Conservation (phyloP, 768 basidiomycete species). For the Boletus rubescentipes region DNA sequence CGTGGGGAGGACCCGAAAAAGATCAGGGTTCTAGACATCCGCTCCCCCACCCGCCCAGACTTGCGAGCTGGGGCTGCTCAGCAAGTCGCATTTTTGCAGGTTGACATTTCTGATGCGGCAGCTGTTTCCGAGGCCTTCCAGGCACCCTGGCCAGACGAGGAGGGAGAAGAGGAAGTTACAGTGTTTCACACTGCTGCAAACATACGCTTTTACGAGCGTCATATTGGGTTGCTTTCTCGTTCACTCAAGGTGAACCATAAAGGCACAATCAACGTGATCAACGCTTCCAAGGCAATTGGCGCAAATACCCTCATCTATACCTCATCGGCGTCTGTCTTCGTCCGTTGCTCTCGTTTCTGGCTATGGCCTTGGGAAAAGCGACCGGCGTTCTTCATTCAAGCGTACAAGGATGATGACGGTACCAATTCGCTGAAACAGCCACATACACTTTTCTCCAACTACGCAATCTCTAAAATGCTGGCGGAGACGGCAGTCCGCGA, state of each 20-base stretch:
- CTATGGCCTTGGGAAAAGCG: slow-evolving; percentile 75
- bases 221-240: slow-evolving; percentile 44
- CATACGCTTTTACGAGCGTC: slow-evolving; percentile 76
- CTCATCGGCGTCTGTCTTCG: slow-evolving; percentile 65
- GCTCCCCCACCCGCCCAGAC: slow-evolving; percentile 56
- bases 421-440: slow-evolving; percentile 49
- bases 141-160: slow-evolving; percentile 55
- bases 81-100: slow-evolving; percentile 55
- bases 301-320: slow-evolving; percentile 65
- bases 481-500: slow-evolving; percentile 52
- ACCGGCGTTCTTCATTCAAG: slow-evolving; percentile 59
- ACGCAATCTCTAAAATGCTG: slow-evolving; percentile 61
- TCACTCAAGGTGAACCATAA: slow-evolving; percentile 64
- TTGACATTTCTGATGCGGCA: slow-evolving; percentile 54
- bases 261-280: slow-evolving; percentile 67
- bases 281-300: slow-evolving; percentile 54
- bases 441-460: slow-evolving; percentile 74
- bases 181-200: slow-evolving; percentile 78
- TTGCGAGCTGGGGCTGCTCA: slow-evolving; percentile 50
- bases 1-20: slow-evolving; percentile 67
- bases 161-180: slow-evolving; percentile 41
- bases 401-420: slow-evolving; percentile 59
- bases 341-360: slow-evolving; percentile 59
- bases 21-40: slow-evolving; percentile 69
- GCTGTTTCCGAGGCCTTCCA: slow-evolving; percentile 62